phyloP scores from a whole-genome alignment of 257 asterid species.

The Rubia yunnanensis region DNA sequence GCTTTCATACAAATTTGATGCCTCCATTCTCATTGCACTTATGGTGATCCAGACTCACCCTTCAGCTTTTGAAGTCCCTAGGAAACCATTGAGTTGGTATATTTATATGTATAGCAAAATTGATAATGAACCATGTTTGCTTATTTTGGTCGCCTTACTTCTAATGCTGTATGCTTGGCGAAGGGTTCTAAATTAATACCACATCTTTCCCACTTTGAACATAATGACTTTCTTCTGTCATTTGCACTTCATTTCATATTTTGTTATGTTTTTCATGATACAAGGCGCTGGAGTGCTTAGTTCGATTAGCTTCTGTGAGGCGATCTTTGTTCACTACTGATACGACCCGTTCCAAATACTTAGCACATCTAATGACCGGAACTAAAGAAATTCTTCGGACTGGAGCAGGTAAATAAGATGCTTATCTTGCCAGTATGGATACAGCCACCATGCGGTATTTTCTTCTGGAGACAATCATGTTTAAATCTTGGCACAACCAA shows the following conservation, averaged over 20 bases:
- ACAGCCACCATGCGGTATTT: neutral
- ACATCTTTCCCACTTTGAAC: neutral
- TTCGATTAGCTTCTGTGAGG: slow-evolving; percentile 85
- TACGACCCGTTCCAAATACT: slow-evolving; percentile 71
- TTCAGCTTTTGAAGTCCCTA: neutral
- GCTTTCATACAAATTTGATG: too few species aligned
- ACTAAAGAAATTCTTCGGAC: slow-evolving; percentile 83
- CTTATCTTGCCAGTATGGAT: neutral
- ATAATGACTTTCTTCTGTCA: neutral
- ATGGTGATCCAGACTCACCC: too few species aligned
- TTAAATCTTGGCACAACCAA: neutral
- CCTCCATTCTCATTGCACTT: too few species aligned
- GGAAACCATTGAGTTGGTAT: neutral
- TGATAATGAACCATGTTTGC: neutral
- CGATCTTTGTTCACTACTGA: slow-evolving; percentile 92
- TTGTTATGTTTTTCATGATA: neutral
- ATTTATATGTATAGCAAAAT: neutral
- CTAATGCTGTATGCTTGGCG: neutral
- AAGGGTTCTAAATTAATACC: neutral
- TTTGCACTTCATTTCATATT: neutral
- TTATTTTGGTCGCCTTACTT: neutral
- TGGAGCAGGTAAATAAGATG: slow-evolving; percentile 60
- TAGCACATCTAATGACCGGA: slow-evolving; percentile 92
- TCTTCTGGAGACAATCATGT: neutral
- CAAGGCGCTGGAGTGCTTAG: slow-evolving; percentile 94